Evolutionary conservation across 2,329 filamentous ascomycete species (phyloP), one percentile per base, ranked within the genome.

Genomic region (Lecanoromycetidae sp.): DNA sequence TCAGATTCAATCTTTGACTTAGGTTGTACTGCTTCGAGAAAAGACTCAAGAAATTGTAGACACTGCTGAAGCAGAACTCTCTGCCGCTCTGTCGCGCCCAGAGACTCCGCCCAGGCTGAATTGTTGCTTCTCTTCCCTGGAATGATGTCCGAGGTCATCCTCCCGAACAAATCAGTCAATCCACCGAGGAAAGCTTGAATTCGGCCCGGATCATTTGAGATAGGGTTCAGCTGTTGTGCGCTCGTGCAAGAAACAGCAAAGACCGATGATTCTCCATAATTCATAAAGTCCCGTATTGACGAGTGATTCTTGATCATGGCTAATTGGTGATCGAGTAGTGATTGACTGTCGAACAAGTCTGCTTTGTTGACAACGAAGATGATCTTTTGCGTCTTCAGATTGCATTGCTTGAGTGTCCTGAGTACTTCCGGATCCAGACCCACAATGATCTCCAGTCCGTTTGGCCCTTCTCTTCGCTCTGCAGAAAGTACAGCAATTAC

Each of bases 11-110:
- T 5, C 22, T n/a, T 41, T 54, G 40, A 44, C 49, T n/a, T 34
- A 39, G 42, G 32, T 30, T 37, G 42, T n/a, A 39, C 44, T 57
- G 81, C 77, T 8, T 60, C 64, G 52, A 90, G 66, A 61, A 94
- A 98, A 19, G 78, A 74, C 40, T 82, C 74, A 1, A 98, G 74
- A 60, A 87, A 77, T 29, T 62, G 61, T 10, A 82, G 71, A 61
- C 90, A 94, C 59, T 79, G 73, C 41, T 77, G 73, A 38, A 98
- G 74, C 44, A 95, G 79, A 61, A 87, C 76, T 43, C 84, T 77
- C 68, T 98, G 91, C 49, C 91, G 81, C 64, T 90, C 86, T 15
- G 86, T 94, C 30, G 94, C 88, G 47, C 88, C 88, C 3, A 95
- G 75, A 4, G 91, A 82, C 58, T 94, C 85, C 65, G 87, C 77